Evolutionary conservation across 2,329 filamentous ascomycete species (phyloP).

Genomic region (Orbilia javanica): DNA sequence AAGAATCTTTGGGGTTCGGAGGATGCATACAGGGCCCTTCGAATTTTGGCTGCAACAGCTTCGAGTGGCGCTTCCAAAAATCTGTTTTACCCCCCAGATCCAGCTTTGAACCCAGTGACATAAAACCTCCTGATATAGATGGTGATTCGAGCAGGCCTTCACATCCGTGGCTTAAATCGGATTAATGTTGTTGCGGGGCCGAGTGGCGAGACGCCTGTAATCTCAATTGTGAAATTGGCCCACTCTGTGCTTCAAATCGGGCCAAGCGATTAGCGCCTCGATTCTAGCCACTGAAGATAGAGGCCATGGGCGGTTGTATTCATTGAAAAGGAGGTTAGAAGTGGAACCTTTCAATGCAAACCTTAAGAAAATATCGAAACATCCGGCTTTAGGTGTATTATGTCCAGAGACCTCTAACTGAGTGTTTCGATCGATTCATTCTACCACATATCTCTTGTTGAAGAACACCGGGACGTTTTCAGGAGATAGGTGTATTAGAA

Average conservation of each 20-base stretch:
- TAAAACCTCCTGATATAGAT: neutral
- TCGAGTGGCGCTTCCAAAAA: slow-evolving; percentile 25
- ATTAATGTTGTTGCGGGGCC: slow-evolving; percentile 51
- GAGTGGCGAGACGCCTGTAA: slow-evolving; percentile 37
- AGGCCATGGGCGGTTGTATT: neutral
- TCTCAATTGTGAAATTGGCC: slow-evolving; percentile 19
- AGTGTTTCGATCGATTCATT: slow-evolving; percentile 16
- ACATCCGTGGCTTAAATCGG: slow-evolving; percentile 52
- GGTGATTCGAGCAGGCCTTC: neutral
- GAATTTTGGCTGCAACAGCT: neutral
- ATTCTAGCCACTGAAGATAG: neutral
- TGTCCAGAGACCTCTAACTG: neutral
- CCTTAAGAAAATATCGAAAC: neutral
- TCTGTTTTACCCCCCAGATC: neutral
- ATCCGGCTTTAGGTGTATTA: neutral
- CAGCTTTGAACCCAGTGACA: neutral
- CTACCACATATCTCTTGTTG: neutral
- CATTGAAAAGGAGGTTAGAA: slow-evolving; percentile 6
- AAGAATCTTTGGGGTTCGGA: neutral
- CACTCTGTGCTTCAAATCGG: slow-evolving; percentile 5
- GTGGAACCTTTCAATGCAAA: slow-evolving; percentile 7
- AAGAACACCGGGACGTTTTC: neutral
- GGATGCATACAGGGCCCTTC: neutral
- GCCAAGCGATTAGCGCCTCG: slow-evolving; percentile 43
- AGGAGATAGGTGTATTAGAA: slow-evolving; percentile 10